A percentile compares a stretch with the other conserved stretches of the same genome.
Conservation (phyloP, 306 rosid species). For the Albizia julibrissin region DNA sequence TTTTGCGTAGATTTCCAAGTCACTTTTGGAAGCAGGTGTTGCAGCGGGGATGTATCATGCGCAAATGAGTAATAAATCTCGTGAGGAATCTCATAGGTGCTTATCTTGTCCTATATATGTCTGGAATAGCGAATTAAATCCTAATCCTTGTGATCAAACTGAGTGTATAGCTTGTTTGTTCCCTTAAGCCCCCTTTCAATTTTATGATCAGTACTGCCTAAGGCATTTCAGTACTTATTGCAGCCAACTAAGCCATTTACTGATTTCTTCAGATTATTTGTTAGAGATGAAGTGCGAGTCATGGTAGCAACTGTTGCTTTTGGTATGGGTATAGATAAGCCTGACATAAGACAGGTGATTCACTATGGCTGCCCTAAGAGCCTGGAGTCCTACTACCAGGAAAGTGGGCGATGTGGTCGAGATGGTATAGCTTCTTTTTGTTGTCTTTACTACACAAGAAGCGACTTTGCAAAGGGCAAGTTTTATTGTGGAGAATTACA, state of each 20-base stretch:
- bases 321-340: slow-evolving; percentile 99
- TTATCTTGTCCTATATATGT: slow-evolving; percentile 29
- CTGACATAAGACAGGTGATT: slow-evolving; percentile 85
- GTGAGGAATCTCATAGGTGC: slow-evolving; percentile 90
- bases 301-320: slow-evolving; percentile 97
- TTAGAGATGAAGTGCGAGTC: slow-evolving; percentile 74
- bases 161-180: slow-evolving; percentile 26
- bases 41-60: slow-evolving; percentile 79
- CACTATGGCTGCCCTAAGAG: slow-evolving; percentile 96
- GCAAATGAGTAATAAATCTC: slow-evolving; percentile 69
- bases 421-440: slow-evolving; percentile 91
- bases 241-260: slow-evolving; percentile 25
- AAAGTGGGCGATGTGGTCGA: slow-evolving; percentile 93
- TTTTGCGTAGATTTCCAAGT: slow-evolving; percentile 58
- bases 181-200: slow-evolving; percentile 2
- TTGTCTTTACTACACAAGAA: slow-evolving; percentile 91
- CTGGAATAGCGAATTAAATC: slow-evolving; percentile 29
- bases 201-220: slow-evolving; percentile 9
- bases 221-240: slow-evolving; percentile 25
- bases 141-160: slow-evolving; percentile 23
- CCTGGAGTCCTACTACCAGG: slow-evolving; percentile 89
- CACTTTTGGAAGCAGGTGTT: slow-evolving; percentile 68
- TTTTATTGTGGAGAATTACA: slow-evolving; percentile 66
- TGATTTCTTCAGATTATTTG: slow-evolving; percentile 64
- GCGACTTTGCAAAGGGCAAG: slow-evolving; percentile 68